Base-by-base conservation (phyloP, 2,329 filamentous ascomycete species). In the Fusarium gaditjirri region DNA sequence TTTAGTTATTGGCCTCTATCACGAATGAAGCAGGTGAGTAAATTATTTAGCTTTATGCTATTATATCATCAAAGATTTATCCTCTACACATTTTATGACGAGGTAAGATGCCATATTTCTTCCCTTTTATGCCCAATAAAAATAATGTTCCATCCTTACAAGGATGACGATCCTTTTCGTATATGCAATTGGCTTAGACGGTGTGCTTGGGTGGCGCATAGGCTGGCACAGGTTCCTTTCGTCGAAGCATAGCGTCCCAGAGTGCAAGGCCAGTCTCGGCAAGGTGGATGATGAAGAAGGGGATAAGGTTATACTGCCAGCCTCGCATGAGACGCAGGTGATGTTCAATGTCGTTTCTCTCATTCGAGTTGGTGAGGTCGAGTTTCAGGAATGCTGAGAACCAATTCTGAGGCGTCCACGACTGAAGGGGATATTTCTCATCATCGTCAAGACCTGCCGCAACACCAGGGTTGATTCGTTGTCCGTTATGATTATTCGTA, bases 261-360 rank as follows among this genome's bases (percentile, higher is more conserved):
- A 77, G 33, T 4, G 76, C 75, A 41, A 78, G 43, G 4, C 49
- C 57, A 4, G 77, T 79, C 23, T 78, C 77, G 5, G 44, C 43
- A 8, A 78, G 61, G 33, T 79, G 76, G 6, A 78, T 42, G 1
- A 77, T 39, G n/a, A 78, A 78, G 57, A 78, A 76, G 3, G 76
- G 77, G 14, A 79, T 78, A 5, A 78, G 57, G 36, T 78, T 78
- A 27, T 76, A 78, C 36, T 78, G 75, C 77, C 77, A 78, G 6
- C 77, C 77, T 3, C 65, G 55, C 68, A 78, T 78, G 36, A 78
- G 35, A 12, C 66, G 73, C 9, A 79, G n/a, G 17, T 77, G 75
- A 4, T 49, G 61, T 9, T 47, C 59, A 16, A 78, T 79, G 21
- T 76, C 71, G 14, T 49, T 65, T 9, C 74, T 59, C 35, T 64